Conservation (phyloP, 116 monocot species). For the Phalaenopsis hybrid region DNA sequence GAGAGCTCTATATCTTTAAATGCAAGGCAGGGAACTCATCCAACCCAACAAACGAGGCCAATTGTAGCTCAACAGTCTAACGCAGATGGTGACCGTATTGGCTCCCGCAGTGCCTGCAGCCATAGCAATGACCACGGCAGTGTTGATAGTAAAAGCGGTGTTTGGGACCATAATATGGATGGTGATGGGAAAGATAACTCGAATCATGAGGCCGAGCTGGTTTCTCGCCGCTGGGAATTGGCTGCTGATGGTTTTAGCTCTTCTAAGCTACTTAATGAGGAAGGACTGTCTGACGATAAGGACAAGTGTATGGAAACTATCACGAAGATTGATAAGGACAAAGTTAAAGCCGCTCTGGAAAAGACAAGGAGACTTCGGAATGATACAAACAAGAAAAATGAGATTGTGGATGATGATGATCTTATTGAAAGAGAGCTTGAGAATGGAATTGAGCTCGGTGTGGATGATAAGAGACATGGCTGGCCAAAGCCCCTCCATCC, state of each 20-base stretch:
- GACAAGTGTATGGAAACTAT: constrained; percentile 1
- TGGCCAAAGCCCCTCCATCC: constrained; percentile 6
- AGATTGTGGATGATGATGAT: constrained; percentile 29
- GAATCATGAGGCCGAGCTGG: neutral
- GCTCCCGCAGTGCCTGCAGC: neutral
- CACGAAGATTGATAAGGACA: constrained; percentile 36
- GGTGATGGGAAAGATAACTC: constrained; percentile 5
- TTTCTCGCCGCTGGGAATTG: neutral
- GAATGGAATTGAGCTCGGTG: constrained; percentile 22
- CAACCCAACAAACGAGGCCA: neutral
- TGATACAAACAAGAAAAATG: constrained; percentile 11
- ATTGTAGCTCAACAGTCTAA: neutral
- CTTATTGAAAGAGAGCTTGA: constrained; percentile 30
- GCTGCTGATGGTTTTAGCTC: neutral
- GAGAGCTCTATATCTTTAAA: constrained; percentile 10
- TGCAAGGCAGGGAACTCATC: constrained; percentile 1
- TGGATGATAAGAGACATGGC: neutral
- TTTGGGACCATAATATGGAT: neutral
- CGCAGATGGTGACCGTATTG: neutral
- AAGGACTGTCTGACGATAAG: neutral
- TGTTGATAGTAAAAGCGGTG: neutral
- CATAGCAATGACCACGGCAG: neutral
- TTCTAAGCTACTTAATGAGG: too few species aligned
- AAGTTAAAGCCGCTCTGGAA: constrained; percentile 35
- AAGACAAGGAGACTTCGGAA: constrained; percentile 16